Conservation (phyloP, 129 eudicot species). For the Centrapalus pauciflorus region DNA sequence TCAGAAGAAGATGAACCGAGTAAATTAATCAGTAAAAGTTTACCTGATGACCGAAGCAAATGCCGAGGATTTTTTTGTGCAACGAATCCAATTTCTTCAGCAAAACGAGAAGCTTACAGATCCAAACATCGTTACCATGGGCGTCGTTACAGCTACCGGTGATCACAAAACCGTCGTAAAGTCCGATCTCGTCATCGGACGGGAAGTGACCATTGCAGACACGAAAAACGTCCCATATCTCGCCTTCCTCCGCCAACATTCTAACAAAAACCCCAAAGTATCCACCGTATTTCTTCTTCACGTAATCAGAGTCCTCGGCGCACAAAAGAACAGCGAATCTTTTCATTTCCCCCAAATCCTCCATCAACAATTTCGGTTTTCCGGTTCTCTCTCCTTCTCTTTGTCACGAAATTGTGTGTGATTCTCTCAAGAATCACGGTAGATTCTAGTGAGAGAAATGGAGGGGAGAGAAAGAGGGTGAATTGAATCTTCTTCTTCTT, state of each 20-base stretch:
- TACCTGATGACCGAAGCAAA: slow-evolving; percentile 99
- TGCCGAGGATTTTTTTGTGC: slow-evolving; percentile 82
- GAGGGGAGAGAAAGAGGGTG: slow-evolving; percentile 10
- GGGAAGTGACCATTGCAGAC: slow-evolving; percentile 72
- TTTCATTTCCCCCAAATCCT: slow-evolving; percentile 40
- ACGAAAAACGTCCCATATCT: slow-evolving; percentile 67
- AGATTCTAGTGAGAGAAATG: slow-evolving; percentile 34
- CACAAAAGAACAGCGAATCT: slow-evolving; percentile 68
- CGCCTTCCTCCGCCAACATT: slow-evolving; percentile 91
- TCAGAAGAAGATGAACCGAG: not conserved
- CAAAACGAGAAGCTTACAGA: slow-evolving; percentile 48
- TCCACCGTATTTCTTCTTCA: slow-evolving; percentile 83
- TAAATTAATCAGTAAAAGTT: not conserved
- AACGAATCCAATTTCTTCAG: slow-evolving; percentile 49
- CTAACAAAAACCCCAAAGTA: slow-evolving; percentile 78
- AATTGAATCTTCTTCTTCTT: not conserved
- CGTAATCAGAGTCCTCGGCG: slow-evolving; percentile 86
- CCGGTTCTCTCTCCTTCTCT: slow-evolving; percentile 2
- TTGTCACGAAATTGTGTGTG: slow-evolving; percentile 5
- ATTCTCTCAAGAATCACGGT: slow-evolving; percentile 16
- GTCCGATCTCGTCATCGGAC: slow-evolving; percentile 45
- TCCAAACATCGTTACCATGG: slow-evolving; percentile 73
- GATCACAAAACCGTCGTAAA: slow-evolving; percentile 78
- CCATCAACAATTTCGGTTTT: slow-evolving; percentile 8
- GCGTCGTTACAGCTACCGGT: slow-evolving; percentile 93